These are phyloP conservation scores for Lagenidium giganteum DNA, from an alignment of 352 stramenopile genomes.

Conservation along the genomic window DNA sequence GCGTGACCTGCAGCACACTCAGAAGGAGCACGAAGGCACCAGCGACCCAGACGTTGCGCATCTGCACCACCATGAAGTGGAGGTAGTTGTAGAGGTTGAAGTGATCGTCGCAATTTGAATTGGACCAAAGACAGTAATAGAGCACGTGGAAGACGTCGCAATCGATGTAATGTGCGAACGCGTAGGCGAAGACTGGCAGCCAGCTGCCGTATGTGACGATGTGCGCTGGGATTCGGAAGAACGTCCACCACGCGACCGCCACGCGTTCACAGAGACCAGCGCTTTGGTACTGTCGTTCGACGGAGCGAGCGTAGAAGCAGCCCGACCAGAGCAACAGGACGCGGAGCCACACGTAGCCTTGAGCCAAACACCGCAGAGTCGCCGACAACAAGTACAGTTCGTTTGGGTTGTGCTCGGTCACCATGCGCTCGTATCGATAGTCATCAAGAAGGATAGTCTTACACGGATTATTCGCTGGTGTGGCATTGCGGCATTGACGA, in stretches of 20 bases:
- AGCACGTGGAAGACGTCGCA: constrained; percentile 17
- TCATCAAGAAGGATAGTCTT: constrained; percentile 38
- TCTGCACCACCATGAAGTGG: constrained; percentile 19
- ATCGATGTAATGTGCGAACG: constrained; percentile 23
- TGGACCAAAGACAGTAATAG: constrained; percentile 16
- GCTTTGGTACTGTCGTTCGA: background rate
- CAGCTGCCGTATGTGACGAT: constrained; percentile 20
- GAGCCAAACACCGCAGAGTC: constrained; percentile 23
- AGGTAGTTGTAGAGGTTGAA: constrained; percentile 20
- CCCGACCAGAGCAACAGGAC: constrained; percentile 16
- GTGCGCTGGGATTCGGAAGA: constrained; percentile 19
- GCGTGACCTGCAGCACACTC: background rate
- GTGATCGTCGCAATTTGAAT: constrained; percentile 10
- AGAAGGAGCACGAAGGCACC: constrained; percentile 17
- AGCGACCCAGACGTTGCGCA: constrained; percentile 34
- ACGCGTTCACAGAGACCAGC: background rate
- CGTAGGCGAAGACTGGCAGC: constrained; percentile 22
- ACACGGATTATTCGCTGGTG: constrained; percentile 6
- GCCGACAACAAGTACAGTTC: constrained; percentile 25
- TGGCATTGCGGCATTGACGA: background rate
- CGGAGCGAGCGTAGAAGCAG: constrained; percentile 10
- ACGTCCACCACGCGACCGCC: background rate
- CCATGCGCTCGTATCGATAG: constrained; percentile 46
- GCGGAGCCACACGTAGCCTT: constrained; percentile 48
- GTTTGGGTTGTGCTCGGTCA: constrained; percentile 25